Percentiles rank a stretch among this genome's conserved stretches.
Conservation (phyloP, 2,329 filamentous ascomycete genomes). For the Colletotrichum somersetense region DNA sequence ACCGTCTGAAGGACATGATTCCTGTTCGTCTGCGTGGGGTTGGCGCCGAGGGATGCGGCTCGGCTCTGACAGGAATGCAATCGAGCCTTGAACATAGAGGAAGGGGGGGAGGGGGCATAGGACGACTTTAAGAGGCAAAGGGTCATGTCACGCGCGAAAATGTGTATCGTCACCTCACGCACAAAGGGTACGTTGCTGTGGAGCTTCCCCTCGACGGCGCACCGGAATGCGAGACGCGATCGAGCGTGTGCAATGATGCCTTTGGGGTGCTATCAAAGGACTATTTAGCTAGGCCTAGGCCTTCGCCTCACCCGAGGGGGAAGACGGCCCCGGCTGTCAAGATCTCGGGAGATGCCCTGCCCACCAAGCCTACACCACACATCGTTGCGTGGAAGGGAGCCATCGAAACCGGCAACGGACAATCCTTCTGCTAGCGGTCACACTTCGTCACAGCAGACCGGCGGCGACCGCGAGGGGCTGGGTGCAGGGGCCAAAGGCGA, state of each 20-base stretch:
- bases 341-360: neutral
- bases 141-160: constrained; percentile 1
- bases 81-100: neutral
- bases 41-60: constrained; percentile 15
- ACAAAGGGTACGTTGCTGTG: constrained; percentile 16
- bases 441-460: constrained; percentile 10
- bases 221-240: constrained; percentile 40
- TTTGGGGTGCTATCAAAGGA: constrained; percentile 20
- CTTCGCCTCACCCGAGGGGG: constrained; percentile 19
- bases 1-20: constrained; percentile 38
- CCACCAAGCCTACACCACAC: neutral
- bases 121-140: constrained; percentile 7
- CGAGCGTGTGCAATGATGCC: constrained; percentile 19
- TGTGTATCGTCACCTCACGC: no score
- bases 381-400: neutral
- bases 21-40: constrained; percentile 10
- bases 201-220: constrained; percentile 12
- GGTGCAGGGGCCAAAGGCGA: constrained; percentile 1
- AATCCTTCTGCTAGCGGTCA: constrained; percentile 26
- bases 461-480: constrained; percentile 6
- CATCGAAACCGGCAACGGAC: constrained; percentile 21
- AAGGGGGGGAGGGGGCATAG: constrained; percentile 3
- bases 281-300: constrained; percentile 24
- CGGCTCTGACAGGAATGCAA: constrained; percentile 1
- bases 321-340: neutral